Evolutionary conservation across 257 asterid genomes (phyloP).

Genomic region (Apocynum venetum): DNA sequence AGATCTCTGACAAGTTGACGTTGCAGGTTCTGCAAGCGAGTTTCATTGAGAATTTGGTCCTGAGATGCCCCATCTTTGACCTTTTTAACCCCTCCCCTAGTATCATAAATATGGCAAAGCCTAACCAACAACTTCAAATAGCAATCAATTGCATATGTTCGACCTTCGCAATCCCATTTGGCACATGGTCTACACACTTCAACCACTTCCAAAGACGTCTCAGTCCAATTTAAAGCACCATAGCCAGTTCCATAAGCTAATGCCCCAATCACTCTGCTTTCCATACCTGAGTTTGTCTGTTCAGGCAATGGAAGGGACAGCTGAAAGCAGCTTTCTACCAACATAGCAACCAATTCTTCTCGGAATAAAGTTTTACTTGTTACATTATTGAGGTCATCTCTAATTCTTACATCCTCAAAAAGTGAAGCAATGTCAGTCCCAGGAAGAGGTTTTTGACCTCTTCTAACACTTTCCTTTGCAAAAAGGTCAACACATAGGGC

Average conservation of each 20-base stretch:
- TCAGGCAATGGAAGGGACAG: constrained; percentile 85
- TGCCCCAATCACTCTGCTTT: constrained; percentile 90
- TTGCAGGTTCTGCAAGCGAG: constrained; percentile 80
- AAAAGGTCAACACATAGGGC: constrained; percentile 93
- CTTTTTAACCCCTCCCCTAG: constrained; percentile 88
- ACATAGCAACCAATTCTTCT: constrained; percentile 88
- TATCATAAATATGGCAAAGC: constrained; percentile 82
- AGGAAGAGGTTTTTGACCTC: constrained; percentile 85
- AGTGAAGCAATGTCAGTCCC: constrained; percentile 88
- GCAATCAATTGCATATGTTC: constrained; percentile 91
- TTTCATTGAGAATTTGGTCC: constrained; percentile 86
- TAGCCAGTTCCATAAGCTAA: constrained; percentile 95
- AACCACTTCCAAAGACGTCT: constrained; percentile 86
- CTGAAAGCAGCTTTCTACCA: constrained; percentile 94
- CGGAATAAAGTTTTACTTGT: constrained; percentile 80
- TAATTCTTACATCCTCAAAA: constrained; percentile 68
- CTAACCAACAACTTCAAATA: constrained; percentile 83
- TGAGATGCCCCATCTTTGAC: constrained; percentile 95
- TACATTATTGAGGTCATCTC: constrained; percentile 74
- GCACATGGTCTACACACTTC: constrained; percentile 93
- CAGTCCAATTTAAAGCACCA: constrained; percentile 94
- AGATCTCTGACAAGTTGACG: constrained; percentile 76
- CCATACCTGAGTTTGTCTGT: constrained; percentile 74
- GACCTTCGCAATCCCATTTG: constrained; percentile 90
- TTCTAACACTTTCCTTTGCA: constrained; percentile 78